Evolutionary conservation across 139 green algal species (phyloP), one percentile per base, ranked within the genome.

Genomic region (Mesostigma viride): DNA sequence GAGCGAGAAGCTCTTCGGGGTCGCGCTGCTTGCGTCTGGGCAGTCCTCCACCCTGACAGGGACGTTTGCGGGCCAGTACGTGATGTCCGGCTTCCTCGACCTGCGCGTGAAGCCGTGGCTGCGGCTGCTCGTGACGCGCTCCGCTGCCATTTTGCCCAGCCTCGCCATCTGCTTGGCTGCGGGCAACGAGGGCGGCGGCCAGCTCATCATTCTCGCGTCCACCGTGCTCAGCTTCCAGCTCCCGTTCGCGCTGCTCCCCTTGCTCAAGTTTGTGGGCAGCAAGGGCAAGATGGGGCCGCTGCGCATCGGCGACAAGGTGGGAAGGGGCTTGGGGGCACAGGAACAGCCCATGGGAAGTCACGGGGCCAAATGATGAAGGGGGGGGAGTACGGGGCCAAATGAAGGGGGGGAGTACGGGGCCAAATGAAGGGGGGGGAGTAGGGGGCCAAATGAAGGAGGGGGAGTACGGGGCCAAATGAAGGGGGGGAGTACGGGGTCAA

Each of bases 31-130:
- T 8, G 79, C 79, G 2, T 72, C 78, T 8, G 79, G 76, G 27
- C 86, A 92, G 69, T 82, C 67, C 68, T 82, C 65, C 76, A 89
- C 84, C 34, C 88, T 94, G 73, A 92, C 88, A 0, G 83, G 83
- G 2, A 89, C 85, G 45, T 92, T 89, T 72, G 82, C 86, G 0
- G 84, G 86, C 28, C 86, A 93, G 77, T 88, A 86, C 66, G 85
- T 93, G 11, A 91, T 93, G 82, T 45, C 58, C 56, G 78, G 78
- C 35, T 82, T 84, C 61, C 59, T 84, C 17, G 71, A 84, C 20
- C 36, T 84, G 26, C 53, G 66, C 36, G 59, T 79, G 1, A 61
- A 76, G 8, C 67, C 78, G n/a, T 76, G 35, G 35, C 47, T 77
- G 6, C 71, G 78, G 1, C 70, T 70, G 11, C 64, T 84, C 27